Evolutionary conservation across 768 basidiomycete species (phyloP).

Genomic region (Pleurotus platypus): DNA sequence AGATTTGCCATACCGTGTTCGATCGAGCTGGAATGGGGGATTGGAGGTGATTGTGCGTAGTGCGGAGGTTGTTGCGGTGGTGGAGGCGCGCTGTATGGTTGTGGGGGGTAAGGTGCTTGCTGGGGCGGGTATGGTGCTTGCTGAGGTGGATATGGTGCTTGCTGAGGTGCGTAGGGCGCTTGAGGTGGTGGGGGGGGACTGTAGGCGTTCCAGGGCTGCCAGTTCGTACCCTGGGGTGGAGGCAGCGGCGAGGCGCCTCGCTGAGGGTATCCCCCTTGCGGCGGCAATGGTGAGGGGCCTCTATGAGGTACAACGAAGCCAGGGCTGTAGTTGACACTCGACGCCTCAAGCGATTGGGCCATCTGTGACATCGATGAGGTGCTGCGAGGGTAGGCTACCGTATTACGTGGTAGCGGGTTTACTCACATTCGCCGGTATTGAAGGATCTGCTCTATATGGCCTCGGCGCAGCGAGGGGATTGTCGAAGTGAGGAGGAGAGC

Average conservation of each 20-base stretch:
- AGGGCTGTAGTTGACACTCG: constrained; percentile 43
- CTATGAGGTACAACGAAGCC: constrained; percentile 20
- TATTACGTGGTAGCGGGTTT: constrained; percentile 7
- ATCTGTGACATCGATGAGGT: constrained; percentile 10
- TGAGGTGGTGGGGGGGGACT: constrained; percentile 13
- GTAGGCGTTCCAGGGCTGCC: constrained; percentile 18
- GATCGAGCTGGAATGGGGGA: constrained; percentile 7
- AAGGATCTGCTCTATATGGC: constrained; percentile 59
- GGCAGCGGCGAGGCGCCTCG: constrained; percentile 20
- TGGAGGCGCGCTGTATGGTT: no score
- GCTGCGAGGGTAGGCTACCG: not conserved
- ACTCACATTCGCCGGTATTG: constrained; percentile 60
- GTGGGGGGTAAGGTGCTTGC: not conserved
- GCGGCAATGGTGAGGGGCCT: constrained; percentile 10
- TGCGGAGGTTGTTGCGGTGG: constrained; percentile 9
- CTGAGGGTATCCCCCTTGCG: constrained; percentile 9
- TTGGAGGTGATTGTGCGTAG: constrained; percentile 13
- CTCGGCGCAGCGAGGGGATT: constrained; percentile 61
- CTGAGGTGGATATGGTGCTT: constrained; percentile 15
- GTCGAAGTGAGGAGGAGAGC: constrained; percentile 47
- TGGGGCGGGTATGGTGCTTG: constrained; percentile 16
- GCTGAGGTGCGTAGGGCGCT: constrained; percentile 9
- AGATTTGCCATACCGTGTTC: constrained; percentile 14
- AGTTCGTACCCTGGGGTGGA: constrained; percentile 19
- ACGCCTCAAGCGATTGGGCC: constrained; percentile 60